phyloP scores from a whole-genome alignment of 2,329 filamentous ascomycete species.

The Aschersonia sp. region DNA sequence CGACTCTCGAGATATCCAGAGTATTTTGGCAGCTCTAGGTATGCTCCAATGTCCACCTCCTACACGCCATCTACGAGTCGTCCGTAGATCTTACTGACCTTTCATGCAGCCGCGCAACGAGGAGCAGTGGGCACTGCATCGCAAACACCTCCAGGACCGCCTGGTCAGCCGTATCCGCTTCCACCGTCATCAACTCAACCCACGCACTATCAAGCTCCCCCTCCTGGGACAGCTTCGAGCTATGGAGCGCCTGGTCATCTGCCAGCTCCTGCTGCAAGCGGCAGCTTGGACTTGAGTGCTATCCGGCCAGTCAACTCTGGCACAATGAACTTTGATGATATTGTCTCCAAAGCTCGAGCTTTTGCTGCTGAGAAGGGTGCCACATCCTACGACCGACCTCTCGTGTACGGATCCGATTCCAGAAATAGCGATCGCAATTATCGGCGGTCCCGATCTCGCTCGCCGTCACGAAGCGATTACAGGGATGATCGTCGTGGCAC shows the following conservation, averaged over 20 bases:
- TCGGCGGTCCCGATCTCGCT: conserved; percentile 56
- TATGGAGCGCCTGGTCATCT: conserved; percentile 30
- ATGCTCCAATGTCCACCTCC: conserved; percentile 10
- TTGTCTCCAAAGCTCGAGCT: conserved; percentile 71
- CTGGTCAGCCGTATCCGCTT: conserved; percentile 23
- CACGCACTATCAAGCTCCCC: conserved; percentile 21
- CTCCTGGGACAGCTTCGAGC: conserved; percentile 18
- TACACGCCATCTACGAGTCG: neutral
- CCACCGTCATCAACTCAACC: conserved; percentile 21
- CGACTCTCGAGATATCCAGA: conserved; percentile 26
- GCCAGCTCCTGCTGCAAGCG: conserved; percentile 57
- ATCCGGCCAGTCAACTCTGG: conserved; percentile 71
- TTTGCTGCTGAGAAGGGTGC: conserved; percentile 70
- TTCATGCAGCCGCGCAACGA: conserved; percentile 26
- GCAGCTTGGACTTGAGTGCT: conserved; percentile 65
- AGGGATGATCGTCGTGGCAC: conserved; percentile 67
- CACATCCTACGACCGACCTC: conserved; percentile 43
- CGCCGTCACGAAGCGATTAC: conserved; percentile 56
- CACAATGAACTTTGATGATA: conserved; percentile 70
- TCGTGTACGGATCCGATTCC: conserved; percentile 25
- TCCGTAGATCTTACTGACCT: neutral
- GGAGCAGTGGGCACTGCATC: conserved; percentile 25
- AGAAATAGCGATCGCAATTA: conserved; percentile 34
- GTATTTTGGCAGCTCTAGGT: conserved; percentile 35
- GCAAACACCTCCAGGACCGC: conserved; percentile 24